Evolutionary conservation across 306 rosid genomes (phyloP), one percentile per base, ranked within the genome.

Genomic region (Trifolium pratense): DNA sequence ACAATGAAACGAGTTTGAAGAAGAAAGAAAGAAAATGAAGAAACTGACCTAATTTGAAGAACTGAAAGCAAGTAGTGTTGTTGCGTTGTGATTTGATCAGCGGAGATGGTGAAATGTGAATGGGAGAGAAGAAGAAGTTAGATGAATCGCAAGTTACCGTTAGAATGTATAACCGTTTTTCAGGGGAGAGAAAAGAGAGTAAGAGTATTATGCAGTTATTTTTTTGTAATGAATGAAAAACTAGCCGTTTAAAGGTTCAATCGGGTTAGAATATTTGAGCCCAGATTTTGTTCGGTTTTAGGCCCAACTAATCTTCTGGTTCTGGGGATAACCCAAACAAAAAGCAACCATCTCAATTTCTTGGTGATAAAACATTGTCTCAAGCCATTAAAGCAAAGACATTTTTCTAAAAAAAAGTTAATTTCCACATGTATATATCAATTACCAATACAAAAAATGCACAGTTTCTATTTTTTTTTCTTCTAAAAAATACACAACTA

Each of bases 41-140:
- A 74, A 81, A 78, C 75, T 59, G 71, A 91, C 95, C 90, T 82
- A 78, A 72, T 7, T 29, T 46, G 36, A 40, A 60, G 70, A 29
- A 53, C 14, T 46, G 59, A 59, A 43, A 75, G 51, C 42, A 36
- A 68, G 57, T 81, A 63, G 7, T 43, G 68, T 55, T 43, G 68
- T 55, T 9, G 26, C 3, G 17, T n/a, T 42, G 77, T 59, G 65
- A 60, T 17, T 25, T 25, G 21, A 20, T 55, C 14, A n/a, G n/a
- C n/a, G n/a, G n/a, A n/a, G n/a, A n/a, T n/a, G 56, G 12, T 31
- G 76, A 9, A 64, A 43, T 6, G 53, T 1, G 15, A 83, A 45
- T 17, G 31, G 17, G 6, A 57, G 48, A 52, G 59, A 51, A 51
- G 25, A 79, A 66, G 42, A 21, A 66, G 49, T 62, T 16, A 65